Base-by-base conservation (phyloP, 345 rosid species). In the Hibiscus mutabilis region DNA sequence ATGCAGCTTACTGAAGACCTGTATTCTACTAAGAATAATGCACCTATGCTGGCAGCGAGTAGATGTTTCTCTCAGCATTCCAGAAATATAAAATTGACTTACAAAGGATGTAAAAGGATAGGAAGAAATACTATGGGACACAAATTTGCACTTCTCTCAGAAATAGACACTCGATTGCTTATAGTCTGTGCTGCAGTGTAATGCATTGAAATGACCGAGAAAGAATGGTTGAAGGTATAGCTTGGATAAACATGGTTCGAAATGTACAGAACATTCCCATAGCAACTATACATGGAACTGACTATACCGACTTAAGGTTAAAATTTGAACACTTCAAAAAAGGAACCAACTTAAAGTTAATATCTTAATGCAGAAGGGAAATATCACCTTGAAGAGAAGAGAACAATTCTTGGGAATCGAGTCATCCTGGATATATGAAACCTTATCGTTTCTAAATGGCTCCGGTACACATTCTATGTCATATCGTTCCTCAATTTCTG, bases 381-480 rank as follows among this genome's bases (percentile, higher is more conserved):
- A 10, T 18, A 57, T 63, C 58, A 91, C 97, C 95, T 87, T 87
- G 66, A 91, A 74, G 71, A 22, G 49, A 12, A 84, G 86, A 3
- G 90, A 72, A 77, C 95, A 91, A 52, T 84, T 87, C 80, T 91
- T 91, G n/a, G 90, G 71, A 60, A 86, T 72, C 3, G 91, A 84
- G 65, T 75, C 70, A 76, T 89, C 82, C 75, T 83, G 79, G 60
- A 89, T 84, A 66, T 86, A 91, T 29, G 89, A 81, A 11, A 85
- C 73, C 73, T 83, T 89, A 73, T 83, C 86, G 68, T 75, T 74
- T 84, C 37, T 83, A 73, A 70, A 86, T 62, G 66, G 80, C 77
- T 84, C 86, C 69, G 89, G 97, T 33, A 87, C 76, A 62, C 97
- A 91, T 12, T 87, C 92, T 35, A 69, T 81, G 79, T 91, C 97